Conservation (phyloP, 2,329 filamentous ascomycete genomes). For the Trichoderma brevicompactum region DNA sequence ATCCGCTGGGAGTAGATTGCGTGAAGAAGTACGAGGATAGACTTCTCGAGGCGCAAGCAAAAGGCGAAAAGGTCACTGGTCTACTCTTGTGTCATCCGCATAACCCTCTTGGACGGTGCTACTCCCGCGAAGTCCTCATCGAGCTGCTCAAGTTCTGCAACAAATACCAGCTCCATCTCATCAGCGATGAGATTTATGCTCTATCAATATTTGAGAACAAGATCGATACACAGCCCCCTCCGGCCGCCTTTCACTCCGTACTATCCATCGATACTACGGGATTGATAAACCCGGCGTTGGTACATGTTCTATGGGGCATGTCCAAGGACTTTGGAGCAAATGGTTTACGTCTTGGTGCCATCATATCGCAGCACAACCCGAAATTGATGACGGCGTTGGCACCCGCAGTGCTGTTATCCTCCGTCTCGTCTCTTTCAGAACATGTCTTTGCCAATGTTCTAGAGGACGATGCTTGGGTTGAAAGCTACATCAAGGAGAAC, state of each 20-base stretch:
- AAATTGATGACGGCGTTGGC: constrained; percentile 46
- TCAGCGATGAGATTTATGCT: constrained; percentile 57
- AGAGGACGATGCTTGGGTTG: constrained; percentile 49
- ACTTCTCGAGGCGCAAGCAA: constrained; percentile 44
- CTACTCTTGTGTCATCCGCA: constrained; percentile 58
- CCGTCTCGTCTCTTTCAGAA: constrained; percentile 51
- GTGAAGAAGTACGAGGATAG: constrained; percentile 52
- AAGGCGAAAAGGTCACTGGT: constrained; percentile 49
- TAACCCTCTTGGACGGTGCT: constrained; percentile 57
- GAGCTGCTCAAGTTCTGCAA: constrained; percentile 53
- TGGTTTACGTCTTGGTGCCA: constrained; percentile 56
- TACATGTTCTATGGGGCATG: constrained; percentile 57
- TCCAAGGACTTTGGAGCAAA: constrained; percentile 61
- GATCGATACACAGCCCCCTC: constrained; percentile 35
- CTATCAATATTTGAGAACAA: constrained; percentile 54
- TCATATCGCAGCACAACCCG: constrained; percentile 54
- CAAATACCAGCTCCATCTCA: constrained; percentile 54
- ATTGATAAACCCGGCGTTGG: constrained; percentile 52
- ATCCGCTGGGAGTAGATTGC: constrained; percentile 49
- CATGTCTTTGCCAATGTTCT: constrained; percentile 48
- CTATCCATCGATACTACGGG: constrained; percentile 49
- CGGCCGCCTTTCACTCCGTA: constrained; percentile 50
- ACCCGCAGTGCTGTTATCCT: constrained; percentile 48
- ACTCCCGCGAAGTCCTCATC: constrained; percentile 46
- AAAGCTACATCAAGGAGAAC: constrained; percentile 51